Evolutionary conservation across 2,329 filamentous ascomycete genomes (phyloP), one percentile per base, ranked within the genome.

Genomic region (Lachnellula occidentalis): DNA sequence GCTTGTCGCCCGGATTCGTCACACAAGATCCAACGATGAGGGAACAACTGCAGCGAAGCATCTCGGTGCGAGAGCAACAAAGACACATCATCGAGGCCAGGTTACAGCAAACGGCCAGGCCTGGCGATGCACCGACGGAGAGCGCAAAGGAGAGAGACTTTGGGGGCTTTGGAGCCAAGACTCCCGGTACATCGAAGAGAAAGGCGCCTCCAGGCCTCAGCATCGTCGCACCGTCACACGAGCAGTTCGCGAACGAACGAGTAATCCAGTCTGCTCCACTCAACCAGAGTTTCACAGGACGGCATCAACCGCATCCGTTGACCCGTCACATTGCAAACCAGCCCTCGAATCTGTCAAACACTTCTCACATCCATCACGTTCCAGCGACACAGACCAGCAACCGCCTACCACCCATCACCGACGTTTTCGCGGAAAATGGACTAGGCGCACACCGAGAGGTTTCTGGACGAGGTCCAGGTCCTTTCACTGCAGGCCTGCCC

Each of bases 11-110:
- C 0, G 94, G 94, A 51, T 97, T 99, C 67, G 86, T 95, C 62
- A 97, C 94, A 15, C 89, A 97, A 65, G 91, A 99, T 71, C 92
- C 94, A n/a, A 82, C 88, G 19, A 95, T 96, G 90, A 87, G 94
- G 68, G 90, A 96, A 72, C 92, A 97, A 72, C 76, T 99, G 51
- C 91, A 97, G 73, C 85, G 92, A 63, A 97, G 94, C 72, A 83
- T 96, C 72, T 91, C 88, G 45, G 92, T 99, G 31, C 81, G 92
- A 60, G 92, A 99, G 63, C 90, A 96, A 70, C 94, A 99, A 72
- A 82, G 92, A 62, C 88, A 90, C 61, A 92, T 99, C 63, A 99
- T 99, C 64, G 94, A 97, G 73, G 86, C 90, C 36, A 83, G 94
- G 67, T 75, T 92, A 64, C 91, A 96, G 66, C 92, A 92, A 72